These are phyloP conservation scores for Tylopilus vinaceipallidus DNA, from an alignment of 768 basidiomycete genomes.

Conservation along the genomic window DNA sequence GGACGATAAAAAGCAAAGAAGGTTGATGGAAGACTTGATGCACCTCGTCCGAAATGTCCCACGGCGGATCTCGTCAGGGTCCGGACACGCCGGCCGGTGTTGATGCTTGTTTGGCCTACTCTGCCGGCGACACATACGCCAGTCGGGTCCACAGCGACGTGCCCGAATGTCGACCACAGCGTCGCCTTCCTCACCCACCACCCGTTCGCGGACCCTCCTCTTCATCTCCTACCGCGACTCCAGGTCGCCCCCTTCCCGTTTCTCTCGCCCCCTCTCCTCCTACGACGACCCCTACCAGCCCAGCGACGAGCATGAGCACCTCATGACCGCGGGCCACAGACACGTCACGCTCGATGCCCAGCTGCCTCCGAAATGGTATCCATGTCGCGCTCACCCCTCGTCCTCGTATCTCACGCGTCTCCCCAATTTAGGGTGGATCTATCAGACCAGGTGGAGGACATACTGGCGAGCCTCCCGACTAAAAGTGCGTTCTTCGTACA, in stretches of 20 bases:
- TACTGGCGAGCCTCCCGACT: constrained; percentile 61
- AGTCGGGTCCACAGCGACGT: constrained; percentile 16
- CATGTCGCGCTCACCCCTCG: neutral
- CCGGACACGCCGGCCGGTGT: constrained; percentile 13
- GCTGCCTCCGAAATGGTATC: constrained; percentile 86
- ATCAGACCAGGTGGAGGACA: constrained; percentile 83
- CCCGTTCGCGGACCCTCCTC: constrained; percentile 85
- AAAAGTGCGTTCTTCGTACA: constrained; percentile 63
- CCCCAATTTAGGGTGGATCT: constrained; percentile 74
- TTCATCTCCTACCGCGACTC: constrained; percentile 95
- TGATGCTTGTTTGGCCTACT: constrained; percentile 22
- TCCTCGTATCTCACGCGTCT: constrained; percentile 18
- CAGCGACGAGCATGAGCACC: constrained; percentile 59
- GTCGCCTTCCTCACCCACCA: constrained; percentile 45
- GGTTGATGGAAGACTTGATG: constrained; percentile 11
- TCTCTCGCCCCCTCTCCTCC: constrained; percentile 38
- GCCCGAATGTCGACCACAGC: constrained; percentile 31
- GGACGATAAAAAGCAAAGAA: constrained; percentile 13
- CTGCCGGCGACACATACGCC: constrained; percentile 18
- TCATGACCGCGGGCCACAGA: constrained; percentile 45
- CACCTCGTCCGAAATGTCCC: neutral
- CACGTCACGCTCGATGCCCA: constrained; percentile 54
- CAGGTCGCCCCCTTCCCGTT: constrained; percentile 42
- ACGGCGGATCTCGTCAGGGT: neutral
- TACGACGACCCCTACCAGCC: constrained; percentile 48